Percentiles rank a stretch among this genome's conserved stretches.
Evolutionary conservation across 2,329 filamentous ascomycete genomes (phyloP).

Genomic region (Cercospora zeina): DNA sequence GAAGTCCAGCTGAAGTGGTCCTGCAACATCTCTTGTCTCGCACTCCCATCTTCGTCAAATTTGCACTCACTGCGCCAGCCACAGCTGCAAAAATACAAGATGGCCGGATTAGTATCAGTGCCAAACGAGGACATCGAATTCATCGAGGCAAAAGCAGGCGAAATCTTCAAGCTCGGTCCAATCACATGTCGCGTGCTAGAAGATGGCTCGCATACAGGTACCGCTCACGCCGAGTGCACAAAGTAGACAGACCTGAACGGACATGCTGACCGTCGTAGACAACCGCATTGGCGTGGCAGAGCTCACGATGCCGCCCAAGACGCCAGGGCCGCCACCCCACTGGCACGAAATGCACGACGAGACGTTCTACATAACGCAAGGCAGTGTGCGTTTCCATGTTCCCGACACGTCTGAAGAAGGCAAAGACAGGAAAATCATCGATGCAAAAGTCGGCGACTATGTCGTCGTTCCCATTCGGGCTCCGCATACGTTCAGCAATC

Average conservation of each 20-base stretch:
- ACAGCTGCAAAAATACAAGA: background rate
- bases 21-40: background rate
- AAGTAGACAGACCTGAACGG: background rate
- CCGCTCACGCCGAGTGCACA: slow-evolving; percentile 7
- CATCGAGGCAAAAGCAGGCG: slow-evolving; percentile 51
- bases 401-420: slow-evolving; percentile 39
- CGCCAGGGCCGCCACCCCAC: slow-evolving; percentile 52
- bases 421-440: slow-evolving; percentile 45
- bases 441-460: slow-evolving; percentile 56
- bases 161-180: slow-evolving; percentile 53
- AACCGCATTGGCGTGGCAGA: slow-evolving; percentile 53
- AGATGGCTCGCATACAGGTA: slow-evolving; percentile 54
- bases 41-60: background rate
- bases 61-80: background rate
- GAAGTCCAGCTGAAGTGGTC: background rate
- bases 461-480: slow-evolving; percentile 57
- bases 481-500: slow-evolving; percentile 59
- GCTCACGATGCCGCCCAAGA: slow-evolving; percentile 52
- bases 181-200: slow-evolving; percentile 55
- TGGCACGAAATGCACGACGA: slow-evolving; percentile 62
- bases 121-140: slow-evolving; percentile 51
- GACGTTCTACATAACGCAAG: slow-evolving; percentile 58
- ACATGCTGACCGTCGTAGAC: slow-evolving; percentile 37
- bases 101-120: slow-evolving; percentile 39
- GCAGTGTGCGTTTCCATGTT: slow-evolving; percentile 55